Evolutionary conservation across 2,329 filamentous ascomycete species (phyloP), one percentile per base, ranked within the genome.

Genomic region (Colletotrichum siamense): DNA sequence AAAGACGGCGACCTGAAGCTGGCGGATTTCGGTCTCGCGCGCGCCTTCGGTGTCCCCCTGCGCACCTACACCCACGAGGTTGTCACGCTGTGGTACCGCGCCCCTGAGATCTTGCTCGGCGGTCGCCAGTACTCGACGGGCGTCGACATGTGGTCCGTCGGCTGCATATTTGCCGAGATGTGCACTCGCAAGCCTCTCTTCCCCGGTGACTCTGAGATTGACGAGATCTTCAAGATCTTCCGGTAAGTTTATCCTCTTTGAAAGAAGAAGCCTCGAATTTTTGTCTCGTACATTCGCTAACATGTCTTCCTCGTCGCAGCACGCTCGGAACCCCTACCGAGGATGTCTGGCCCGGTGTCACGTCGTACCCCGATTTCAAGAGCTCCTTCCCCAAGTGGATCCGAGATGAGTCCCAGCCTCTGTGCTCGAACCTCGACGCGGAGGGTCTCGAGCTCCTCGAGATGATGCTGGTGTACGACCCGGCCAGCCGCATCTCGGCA

Each of bases 81-180:
- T 77, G 96, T 98, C 76, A 98, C 96, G 2, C 90, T 98, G 74
- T 98, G 96, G 96, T 98, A 98, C 84, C 94, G 96, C 77, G 91
- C 95, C 10, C 96, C 96, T 1, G 96, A 98, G 85, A 98, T 98
- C 85, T 90, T 98, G 24, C 92, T 98, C 3, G 96, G 96, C 83
- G 95, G 96, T 73, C 93, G 96, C 69, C 95, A 98, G 84, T 98
- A 98, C 87, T 97, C 95, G 16, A 98, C 96, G 16, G 96, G 96
- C 73, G 95, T 98, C 57, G 96, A 98, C 82, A 98, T 98, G 95
- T 98, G 96, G 96, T 97, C 95, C 36, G 93, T 96, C 66, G 96
- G 96, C 77, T 97, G 95, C 85, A 98, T 98, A 85, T 98, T 98
- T 84, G 96, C 96, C 12, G 96, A 98, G 86, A 98, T 98, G 96